phyloP scores from a whole-genome alignment of 805 yeast genomes.

The Pichia scutulata region DNA sequence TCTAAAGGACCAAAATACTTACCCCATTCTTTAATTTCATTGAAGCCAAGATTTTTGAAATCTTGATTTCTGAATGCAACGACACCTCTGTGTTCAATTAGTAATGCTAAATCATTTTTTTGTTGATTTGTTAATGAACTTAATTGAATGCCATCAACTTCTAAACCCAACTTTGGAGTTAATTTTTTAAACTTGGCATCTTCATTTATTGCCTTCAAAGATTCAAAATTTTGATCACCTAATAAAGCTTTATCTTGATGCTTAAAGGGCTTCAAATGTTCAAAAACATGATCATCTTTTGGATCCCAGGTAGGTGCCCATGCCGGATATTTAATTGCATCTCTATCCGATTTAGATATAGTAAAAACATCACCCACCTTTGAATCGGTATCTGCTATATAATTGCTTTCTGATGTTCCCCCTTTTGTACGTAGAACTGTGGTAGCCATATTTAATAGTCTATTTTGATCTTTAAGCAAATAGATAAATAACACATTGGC shows the following conservation, averaged over 20 bases:
- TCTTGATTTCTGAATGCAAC: conserved; percentile 59
- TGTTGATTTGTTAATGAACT: conserved; percentile 44
- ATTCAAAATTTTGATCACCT: conserved; percentile 50
- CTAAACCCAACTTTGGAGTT: conserved; percentile 66
- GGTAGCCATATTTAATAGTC: not conserved
- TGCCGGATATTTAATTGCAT: conserved; percentile 3
- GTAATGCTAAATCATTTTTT: conserved; percentile 61
- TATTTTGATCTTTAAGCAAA: too few relatives aligned
- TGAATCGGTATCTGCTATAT: not conserved
- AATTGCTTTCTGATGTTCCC: not conserved
- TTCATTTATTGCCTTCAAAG: conserved; percentile 32
- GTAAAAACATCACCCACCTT: conserved; percentile 8
- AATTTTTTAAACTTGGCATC: conserved; percentile 32
- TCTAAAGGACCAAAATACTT: conserved; percentile 62
- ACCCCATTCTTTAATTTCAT: conserved; percentile 43
- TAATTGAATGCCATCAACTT: conserved; percentile 52
- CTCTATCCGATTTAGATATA: conserved; percentile 2
- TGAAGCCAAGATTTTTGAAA: conserved; percentile 46
- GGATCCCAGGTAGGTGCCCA: conserved; percentile 14
- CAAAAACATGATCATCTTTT: conserved; percentile 2
- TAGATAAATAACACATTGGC: too few relatives aligned
- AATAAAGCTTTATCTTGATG: conserved; percentile 49
- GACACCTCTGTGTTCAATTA: conserved; percentile 64
- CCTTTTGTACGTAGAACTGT: not conserved
- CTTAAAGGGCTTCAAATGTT: conserved; percentile 27